These are phyloP conservation scores for Magnolia officinalis DNA, from an alignment of 164 flowering plant species.

Conservation along the genomic window DNA sequence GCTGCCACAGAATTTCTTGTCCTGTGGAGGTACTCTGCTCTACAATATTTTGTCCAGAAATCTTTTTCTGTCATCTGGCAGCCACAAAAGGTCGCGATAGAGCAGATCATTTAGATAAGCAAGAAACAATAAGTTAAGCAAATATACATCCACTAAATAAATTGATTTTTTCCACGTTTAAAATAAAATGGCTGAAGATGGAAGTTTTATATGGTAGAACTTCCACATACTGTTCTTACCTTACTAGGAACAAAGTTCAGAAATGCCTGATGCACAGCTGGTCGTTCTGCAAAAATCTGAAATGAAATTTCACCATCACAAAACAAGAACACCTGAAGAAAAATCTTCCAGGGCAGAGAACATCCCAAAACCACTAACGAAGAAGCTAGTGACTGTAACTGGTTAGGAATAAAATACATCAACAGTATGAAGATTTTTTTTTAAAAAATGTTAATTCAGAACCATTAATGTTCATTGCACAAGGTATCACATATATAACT, in stretches of 20 bases:
- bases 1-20: conserved; percentile 73
- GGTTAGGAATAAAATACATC: too few relatives aligned
- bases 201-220: not conserved
- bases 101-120: not conserved
- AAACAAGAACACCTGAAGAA: not conserved
- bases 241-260: conserved; percentile 71
- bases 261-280: conserved; percentile 91
- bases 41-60: conserved; percentile 91
- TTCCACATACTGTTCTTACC: conserved; percentile 33
- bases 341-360: not conserved
- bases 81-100: not conserved
- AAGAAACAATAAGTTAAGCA: not conserved
- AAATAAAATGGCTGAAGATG: not conserved
- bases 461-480: too few relatives aligned
- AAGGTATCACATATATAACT: too few relatives aligned
- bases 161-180: not conserved
- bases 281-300: conserved; percentile 97
- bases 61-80: conserved; percentile 80
- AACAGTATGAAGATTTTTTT: too few relatives aligned
- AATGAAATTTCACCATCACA: conserved; percentile 15
- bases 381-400: not conserved
- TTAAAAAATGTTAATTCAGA: too few relatives aligned
- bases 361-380: too few relatives aligned
- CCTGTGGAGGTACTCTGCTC: conserved; percentile 87
- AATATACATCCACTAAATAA: not conserved